These are phyloP conservation scores for Blastocystis hominis DNA, from an alignment of 352 stramenopile species.

Conservation along the genomic window DNA sequence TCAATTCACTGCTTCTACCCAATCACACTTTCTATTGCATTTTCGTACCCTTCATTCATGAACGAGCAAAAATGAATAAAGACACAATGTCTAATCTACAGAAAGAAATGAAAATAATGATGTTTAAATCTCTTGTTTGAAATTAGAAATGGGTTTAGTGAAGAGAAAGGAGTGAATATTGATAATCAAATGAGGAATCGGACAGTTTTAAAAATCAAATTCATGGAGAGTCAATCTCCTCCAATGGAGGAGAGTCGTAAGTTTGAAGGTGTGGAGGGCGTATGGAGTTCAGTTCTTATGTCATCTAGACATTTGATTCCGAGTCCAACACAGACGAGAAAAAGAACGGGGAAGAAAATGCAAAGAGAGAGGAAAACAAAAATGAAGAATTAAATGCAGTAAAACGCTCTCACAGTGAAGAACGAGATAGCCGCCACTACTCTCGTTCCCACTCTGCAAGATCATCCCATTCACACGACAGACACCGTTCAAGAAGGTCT, in stretches of 20 bases:
- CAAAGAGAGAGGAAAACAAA: not conserved
- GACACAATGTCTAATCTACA: not conserved
- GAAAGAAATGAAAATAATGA: not conserved
- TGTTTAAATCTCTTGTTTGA: not conserved
- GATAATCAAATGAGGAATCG: not conserved
- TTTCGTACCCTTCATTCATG: conserved; percentile 32
- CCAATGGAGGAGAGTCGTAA: not conserved
- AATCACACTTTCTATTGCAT: not conserved
- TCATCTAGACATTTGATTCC: not conserved
- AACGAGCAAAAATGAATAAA: not conserved
- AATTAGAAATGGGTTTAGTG: not conserved
- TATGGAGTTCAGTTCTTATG: not conserved
- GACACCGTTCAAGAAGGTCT: not conserved
- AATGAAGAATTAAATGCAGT: not conserved
- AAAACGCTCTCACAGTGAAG: not conserved
- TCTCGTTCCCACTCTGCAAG: not conserved
- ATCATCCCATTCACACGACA: not conserved
- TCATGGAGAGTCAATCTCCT: not conserved
- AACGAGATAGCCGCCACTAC: not conserved
- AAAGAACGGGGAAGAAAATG: not conserved
- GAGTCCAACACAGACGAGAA: not conserved
- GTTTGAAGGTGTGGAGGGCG: not conserved
- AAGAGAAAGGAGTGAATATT: not conserved
- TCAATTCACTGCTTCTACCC: conserved; percentile 23
- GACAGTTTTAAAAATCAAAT: not conserved